A percentile compares a stretch with the other conserved stretches of the same genome.
These are phyloP conservation scores for Suillus plorans DNA, from an alignment of 768 basidiomycete genomes.

Conservation along the genomic window DNA sequence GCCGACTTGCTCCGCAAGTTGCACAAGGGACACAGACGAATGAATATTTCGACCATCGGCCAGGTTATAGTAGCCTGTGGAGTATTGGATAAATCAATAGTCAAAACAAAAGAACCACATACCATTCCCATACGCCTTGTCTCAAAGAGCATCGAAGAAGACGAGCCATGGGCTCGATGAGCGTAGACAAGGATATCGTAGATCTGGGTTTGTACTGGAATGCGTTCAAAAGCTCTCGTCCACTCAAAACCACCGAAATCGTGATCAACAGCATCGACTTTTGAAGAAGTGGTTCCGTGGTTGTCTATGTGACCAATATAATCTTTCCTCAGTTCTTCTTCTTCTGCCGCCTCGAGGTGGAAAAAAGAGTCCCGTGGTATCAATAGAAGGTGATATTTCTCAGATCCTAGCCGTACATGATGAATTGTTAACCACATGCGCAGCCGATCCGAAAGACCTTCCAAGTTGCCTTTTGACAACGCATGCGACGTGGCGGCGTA, in stretches of 20 bases:
- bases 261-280: slow-evolving; percentile 18
- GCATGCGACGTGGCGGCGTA: slow-evolving; percentile 53
- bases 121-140: slow-evolving; percentile 60
- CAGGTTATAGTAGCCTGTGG: slow-evolving; percentile 64
- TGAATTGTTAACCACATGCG: slow-evolving; percentile 59
- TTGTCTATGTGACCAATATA: slow-evolving; percentile 42
- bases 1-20: slow-evolving; percentile 40
- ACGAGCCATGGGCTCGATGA: slow-evolving; percentile 57
- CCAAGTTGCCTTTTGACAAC: slow-evolving; percentile 37
- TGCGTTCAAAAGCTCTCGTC: slow-evolving; percentile 50
- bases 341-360: slow-evolving; percentile 46
- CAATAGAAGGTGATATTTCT: slow-evolving; percentile 55
- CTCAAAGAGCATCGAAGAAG: slow-evolving; percentile 55
- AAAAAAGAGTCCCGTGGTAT: slow-evolving; percentile 62
- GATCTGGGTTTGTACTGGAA: slow-evolving; percentile 66
- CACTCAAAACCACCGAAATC: slow-evolving; percentile 32
- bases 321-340: slow-evolving; percentile 48
- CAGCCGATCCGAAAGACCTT: slow-evolving; percentile 39
- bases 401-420: slow-evolving; percentile 60
- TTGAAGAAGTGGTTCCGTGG: slow-evolving; percentile 9
- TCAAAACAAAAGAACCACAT: slow-evolving; percentile 25
- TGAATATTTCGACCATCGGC: slow-evolving; percentile 73
- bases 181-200: slow-evolving; percentile 69
- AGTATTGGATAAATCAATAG: slow-evolving; percentile 9
- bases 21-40: slow-evolving; percentile 57